These are phyloP conservation scores for Saccharomycopsis vini DNA, from an alignment of 805 yeast species.

Conservation along the genomic window DNA sequence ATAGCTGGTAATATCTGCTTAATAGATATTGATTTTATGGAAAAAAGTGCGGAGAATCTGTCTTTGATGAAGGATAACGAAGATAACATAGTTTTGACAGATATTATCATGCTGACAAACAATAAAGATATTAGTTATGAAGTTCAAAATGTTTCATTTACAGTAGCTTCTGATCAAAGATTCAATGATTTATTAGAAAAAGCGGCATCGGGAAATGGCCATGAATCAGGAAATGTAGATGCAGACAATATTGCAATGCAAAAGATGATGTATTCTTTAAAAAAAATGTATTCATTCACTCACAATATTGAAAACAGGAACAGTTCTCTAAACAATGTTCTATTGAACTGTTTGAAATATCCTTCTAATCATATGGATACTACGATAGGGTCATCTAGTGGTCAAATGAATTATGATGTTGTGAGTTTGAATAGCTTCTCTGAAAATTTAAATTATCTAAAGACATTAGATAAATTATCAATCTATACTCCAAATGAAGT, in stretches of 20 bases:
- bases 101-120: not conserved
- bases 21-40: conserved; percentile 29
- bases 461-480: conserved; percentile 11
- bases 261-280: conserved; percentile 5
- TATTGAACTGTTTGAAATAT: conserved; percentile 5
- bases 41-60: not conserved
- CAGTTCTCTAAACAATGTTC: conserved; percentile 3
- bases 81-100: not conserved
- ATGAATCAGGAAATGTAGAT: not conserved
- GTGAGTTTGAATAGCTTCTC: conserved; percentile 11
- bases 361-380: not conserved
- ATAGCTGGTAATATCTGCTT: conserved; percentile 29
- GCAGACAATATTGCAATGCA: not conserved
- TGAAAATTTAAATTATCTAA: conserved; percentile 9
- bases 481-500: conserved; percentile 1
- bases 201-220: not conserved
- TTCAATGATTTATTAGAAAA: conserved; percentile 3
- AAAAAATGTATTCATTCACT: conserved; percentile 13
- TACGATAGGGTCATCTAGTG: not conserved
- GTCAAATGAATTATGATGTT: conserved; percentile 8
- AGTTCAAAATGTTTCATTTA: conserved; percentile 26
- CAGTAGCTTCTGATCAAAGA: conserved; percentile 17
- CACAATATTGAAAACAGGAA: not conserved
- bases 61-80: not conserved
- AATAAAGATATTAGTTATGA: conserved; percentile 13